phyloP scores from a whole-genome alignment of 768 basidiomycete genomes.

The Sistotremastrum niveocremeum region DNA sequence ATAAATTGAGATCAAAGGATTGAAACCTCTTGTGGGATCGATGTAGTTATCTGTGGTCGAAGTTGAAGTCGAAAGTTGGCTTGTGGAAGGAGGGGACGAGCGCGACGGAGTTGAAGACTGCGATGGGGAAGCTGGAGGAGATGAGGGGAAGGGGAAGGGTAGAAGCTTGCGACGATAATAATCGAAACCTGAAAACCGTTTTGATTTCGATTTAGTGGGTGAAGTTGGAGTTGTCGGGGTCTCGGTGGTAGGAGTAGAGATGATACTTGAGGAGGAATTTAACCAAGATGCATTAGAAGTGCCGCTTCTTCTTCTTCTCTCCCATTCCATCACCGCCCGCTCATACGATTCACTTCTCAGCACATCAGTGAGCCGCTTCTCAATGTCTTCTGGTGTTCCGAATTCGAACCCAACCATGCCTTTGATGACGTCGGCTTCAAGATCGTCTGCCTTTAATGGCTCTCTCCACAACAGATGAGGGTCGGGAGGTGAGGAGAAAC shows the following conservation, averaged over 20 bases:
- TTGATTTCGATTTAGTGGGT: constrained; percentile 47
- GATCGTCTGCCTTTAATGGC: constrained; percentile 77
- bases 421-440: constrained; percentile 74
- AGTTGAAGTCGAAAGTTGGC: constrained; percentile 15
- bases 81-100: constrained; percentile 30
- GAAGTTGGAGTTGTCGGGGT: constrained; percentile 17
- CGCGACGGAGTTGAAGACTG: constrained; percentile 15
- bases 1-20: constrained; percentile 92
- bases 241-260: neutral
- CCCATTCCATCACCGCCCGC: constrained; percentile 65
- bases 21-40: constrained; percentile 91
- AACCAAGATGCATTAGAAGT: constrained; percentile 11
- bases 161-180: constrained; percentile 88
- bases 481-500: constrained; percentile 67
- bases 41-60: constrained; percentile 33
- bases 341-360: constrained; percentile 69
- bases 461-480: constrained; percentile 80
- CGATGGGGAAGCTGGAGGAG: constrained; percentile 21
- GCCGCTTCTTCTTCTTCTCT: constrained; percentile 22
- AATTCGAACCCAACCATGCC: constrained; percentile 98
- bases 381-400: constrained; percentile 78
- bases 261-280: neutral
- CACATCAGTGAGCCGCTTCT: constrained; percentile 53
- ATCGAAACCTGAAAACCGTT: constrained; percentile 91
- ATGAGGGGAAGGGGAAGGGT: no score